These are phyloP conservation scores for Malassezia vespertilionis DNA, from an alignment of 1,284 basidiomycete species.

Conservation along the genomic window DNA sequence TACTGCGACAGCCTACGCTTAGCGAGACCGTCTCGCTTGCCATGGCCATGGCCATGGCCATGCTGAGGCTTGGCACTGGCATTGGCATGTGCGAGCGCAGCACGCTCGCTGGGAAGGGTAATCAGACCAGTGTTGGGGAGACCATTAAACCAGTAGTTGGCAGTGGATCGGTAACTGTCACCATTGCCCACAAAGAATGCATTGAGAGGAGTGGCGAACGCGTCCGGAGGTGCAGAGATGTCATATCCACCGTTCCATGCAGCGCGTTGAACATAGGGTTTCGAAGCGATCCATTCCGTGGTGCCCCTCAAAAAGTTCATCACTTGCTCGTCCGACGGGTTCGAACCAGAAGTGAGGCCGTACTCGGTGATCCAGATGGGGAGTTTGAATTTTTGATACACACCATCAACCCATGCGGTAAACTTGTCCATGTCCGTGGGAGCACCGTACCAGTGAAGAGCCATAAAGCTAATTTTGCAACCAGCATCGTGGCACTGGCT, in stretches of 20 bases:
- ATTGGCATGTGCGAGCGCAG: neutral
- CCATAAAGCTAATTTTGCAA: conserved; percentile 33
- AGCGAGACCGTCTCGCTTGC: too few relatives aligned
- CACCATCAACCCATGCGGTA: conserved; percentile 25
- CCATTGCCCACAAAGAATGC: conserved; percentile 26
- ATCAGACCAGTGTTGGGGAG: conserved; percentile 4
- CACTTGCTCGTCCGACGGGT: conserved; percentile 22
- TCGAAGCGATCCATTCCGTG: conserved; percentile 24
- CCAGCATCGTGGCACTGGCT: conserved; percentile 24
- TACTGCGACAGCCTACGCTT: too few relatives aligned
- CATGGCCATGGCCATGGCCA: neutral
- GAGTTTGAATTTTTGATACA: conserved; percentile 22
- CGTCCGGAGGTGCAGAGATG: conserved; percentile 30
- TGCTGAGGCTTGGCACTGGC: neutral
- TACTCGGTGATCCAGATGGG: conserved; percentile 44
- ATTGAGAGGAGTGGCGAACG: conserved; percentile 28
- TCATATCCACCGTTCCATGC: conserved; percentile 40
- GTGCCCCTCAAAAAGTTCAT: conserved; percentile 26
- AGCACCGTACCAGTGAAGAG: conserved; percentile 45
- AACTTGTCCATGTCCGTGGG: conserved; percentile 31
- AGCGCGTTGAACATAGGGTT: conserved; percentile 30
- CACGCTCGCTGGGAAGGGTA: neutral
- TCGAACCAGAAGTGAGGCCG: conserved; percentile 28
- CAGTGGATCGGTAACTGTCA: too few relatives aligned
- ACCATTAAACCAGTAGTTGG: neutral